A percentile compares a stretch with the other conserved stretches of the same genome.
Evolutionary conservation across 2,329 filamentous ascomycete genomes (phyloP).

Genomic region (Cladosporium austrohemisphaericum): DNA sequence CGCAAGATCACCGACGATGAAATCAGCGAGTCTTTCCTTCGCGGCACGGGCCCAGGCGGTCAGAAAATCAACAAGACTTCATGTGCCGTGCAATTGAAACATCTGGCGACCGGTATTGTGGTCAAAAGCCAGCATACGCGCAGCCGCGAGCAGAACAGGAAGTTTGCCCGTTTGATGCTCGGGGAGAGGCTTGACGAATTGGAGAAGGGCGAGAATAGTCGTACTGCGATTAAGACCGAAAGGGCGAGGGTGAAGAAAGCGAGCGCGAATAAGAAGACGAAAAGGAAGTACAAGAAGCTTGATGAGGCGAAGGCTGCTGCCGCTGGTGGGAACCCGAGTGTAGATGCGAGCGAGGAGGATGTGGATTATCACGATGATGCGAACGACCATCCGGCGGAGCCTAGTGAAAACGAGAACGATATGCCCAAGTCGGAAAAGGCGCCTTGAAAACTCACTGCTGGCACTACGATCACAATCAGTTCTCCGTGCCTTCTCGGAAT

Average conservation of each 20-base stretch:
- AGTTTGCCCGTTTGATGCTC: slow-evolving; percentile 73
- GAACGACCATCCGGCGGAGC: no score
- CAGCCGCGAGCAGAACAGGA: slow-evolving; percentile 80
- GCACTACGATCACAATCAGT: no score
- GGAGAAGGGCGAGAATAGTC: slow-evolving; percentile 66
- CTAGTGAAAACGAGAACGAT: no score
- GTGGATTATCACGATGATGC: no score
- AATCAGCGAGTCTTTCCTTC: slow-evolving; percentile 80
- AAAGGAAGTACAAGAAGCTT: slow-evolving; percentile 70
- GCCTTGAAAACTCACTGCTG: no score
- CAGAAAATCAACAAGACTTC: slow-evolving; percentile 99
- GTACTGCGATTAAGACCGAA: slow-evolving; percentile 61
- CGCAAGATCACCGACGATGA: slow-evolving; percentile 72
- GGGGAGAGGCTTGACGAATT: slow-evolving; percentile 73
- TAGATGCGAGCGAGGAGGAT: no score
- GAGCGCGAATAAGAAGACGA: slow-evolving; percentile 75
- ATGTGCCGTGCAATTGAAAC: slow-evolving; percentile 88
- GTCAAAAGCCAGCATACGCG: slow-evolving; percentile 92
- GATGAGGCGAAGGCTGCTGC: slow-evolving; percentile 46
- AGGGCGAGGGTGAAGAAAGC: slow-evolving; percentile 66
- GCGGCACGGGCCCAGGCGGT: slow-evolving; percentile 86
- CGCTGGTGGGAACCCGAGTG: no score
- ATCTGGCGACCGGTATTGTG: slow-evolving; percentile 84
- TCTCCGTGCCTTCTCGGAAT: no score
- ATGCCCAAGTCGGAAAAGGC: no score